These are phyloP conservation scores for Juglanconis sp. DNA, from an alignment of 2,329 filamentous ascomycete species.

Conservation along the genomic window DNA sequence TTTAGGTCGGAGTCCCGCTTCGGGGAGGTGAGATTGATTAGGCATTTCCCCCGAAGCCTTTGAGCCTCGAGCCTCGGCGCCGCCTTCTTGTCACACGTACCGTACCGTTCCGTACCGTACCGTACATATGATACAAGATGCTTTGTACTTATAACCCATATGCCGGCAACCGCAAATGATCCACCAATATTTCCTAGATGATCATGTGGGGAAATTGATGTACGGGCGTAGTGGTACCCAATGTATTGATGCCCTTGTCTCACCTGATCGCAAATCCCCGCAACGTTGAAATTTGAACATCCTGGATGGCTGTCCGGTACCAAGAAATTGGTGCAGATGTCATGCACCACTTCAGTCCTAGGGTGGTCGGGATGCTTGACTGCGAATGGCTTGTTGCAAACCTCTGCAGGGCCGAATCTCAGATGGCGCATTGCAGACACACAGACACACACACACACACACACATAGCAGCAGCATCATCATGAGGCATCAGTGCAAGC, in stretches of 20 bases:
- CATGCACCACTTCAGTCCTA: neutral
- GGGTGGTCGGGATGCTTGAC: too few relatives aligned
- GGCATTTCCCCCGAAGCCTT: neutral
- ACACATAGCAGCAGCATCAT: neutral
- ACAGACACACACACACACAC: too few relatives aligned
- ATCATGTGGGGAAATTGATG: neutral
- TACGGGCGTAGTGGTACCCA: neutral
- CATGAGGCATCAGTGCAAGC: slow-evolving; percentile 1
- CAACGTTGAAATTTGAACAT: neutral
- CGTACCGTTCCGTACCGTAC: neutral
- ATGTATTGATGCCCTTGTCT: neutral
- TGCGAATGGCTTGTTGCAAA: too few relatives aligned
- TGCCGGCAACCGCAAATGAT: neutral
- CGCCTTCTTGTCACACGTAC: neutral
- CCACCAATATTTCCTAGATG: neutral
- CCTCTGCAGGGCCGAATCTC: too few relatives aligned
- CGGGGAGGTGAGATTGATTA: neutral
- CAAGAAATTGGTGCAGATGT: neutral
- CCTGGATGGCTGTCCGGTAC: neutral
- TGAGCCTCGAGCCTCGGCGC: neutral
- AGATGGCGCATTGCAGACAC: too few relatives aligned
- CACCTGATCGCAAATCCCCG: neutral
- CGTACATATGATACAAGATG: neutral
- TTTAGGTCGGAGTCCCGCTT: neutral
- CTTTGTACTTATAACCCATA: neutral